Conservation (phyloP, 352 stramenopile species). For the Globisporangium cederbergense region DNA sequence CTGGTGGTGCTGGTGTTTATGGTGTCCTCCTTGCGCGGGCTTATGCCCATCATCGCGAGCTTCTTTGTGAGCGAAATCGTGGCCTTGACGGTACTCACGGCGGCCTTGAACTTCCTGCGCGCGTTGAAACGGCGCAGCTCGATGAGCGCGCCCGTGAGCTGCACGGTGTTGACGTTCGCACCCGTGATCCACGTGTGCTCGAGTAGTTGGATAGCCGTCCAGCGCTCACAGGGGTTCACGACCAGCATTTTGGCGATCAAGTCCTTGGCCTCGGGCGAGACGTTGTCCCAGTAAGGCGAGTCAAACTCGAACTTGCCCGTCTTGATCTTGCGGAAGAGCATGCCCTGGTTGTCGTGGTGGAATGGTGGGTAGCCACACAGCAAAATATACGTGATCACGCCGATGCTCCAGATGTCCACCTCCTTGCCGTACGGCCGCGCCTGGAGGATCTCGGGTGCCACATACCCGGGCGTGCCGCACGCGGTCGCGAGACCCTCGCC, state of each 20-base stretch:
- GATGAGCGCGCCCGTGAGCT: constrained; percentile 82
- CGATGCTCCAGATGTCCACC: constrained; percentile 90
- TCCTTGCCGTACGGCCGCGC: constrained; percentile 69
- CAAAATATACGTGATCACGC: constrained; percentile 88
- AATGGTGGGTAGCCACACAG: constrained; percentile 85
- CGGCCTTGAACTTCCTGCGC: constrained; percentile 92
- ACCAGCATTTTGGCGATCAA: constrained; percentile 90
- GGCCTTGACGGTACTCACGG: constrained; percentile 87
- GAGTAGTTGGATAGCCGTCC: constrained; percentile 66
- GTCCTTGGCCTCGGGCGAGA: constrained; percentile 76
- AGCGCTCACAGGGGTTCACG: constrained; percentile 78
- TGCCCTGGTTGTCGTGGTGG: constrained; percentile 89
- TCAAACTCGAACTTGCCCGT: constrained; percentile 68
- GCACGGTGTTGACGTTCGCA: constrained; percentile 55
- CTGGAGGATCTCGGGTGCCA: constrained; percentile 82
- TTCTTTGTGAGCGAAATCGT: constrained; percentile 77
- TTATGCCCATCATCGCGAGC: constrained; percentile 30
- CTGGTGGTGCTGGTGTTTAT: background rate
- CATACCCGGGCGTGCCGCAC: constrained; percentile 75
- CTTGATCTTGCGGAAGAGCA: constrained; percentile 82
- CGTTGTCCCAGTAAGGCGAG: constrained; percentile 78
- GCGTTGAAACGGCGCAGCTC: constrained; percentile 93
- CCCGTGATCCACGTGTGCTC: constrained; percentile 89
- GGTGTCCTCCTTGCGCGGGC: background rate
- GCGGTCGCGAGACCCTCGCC: constrained; percentile 51